A percentile compares a stretch with the other conserved stretches of the same genome.
These are phyloP conservation scores for Melocanna baccifera DNA, from an alignment of 176 grass and related monocot species.

Conservation along the genomic window DNA sequence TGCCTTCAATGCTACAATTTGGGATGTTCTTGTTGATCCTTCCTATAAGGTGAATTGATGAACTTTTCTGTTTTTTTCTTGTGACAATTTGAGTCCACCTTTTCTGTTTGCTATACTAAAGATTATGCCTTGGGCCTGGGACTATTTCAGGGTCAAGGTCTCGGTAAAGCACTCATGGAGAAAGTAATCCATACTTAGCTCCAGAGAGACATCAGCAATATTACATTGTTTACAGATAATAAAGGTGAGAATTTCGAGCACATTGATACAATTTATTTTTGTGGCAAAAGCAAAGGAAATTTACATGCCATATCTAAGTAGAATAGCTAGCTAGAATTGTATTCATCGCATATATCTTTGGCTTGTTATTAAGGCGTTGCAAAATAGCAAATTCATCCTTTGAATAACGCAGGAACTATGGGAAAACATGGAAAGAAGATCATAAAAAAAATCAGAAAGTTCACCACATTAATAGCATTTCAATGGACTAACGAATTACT, in stretches of 20 bases:
- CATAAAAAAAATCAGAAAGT: not conserved
- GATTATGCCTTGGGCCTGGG: not conserved
- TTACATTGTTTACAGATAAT: slow-evolving; percentile 87
- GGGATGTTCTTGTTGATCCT: slow-evolving; percentile 97
- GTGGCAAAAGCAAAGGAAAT: not conserved
- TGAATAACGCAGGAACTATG: not conserved
- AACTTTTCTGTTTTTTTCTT: not conserved
- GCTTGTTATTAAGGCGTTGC: not conserved
- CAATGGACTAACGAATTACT: not conserved
- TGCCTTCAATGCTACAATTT: slow-evolving; percentile 97
- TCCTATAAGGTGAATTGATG: slow-evolving; percentile 70
- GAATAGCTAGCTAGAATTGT: not conserved
- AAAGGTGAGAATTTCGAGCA: slow-evolving; percentile 51
- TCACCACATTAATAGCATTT: not conserved
- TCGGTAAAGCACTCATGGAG: slow-evolving; percentile 86
- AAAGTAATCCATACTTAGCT: slow-evolving; percentile 80
- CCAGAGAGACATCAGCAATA: slow-evolving; percentile 90
- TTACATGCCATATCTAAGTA: not conserved
- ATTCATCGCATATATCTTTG: not conserved
- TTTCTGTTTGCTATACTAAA: not conserved
- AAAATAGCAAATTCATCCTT: not conserved
- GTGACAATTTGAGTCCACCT: not conserved
- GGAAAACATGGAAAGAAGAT: not conserved
- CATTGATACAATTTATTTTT: not conserved
- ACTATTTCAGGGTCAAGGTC: slow-evolving; percentile 78